Conservation (phyloP, 2,329 filamentous ascomycete genomes). For the Aspergillus sojae region DNA sequence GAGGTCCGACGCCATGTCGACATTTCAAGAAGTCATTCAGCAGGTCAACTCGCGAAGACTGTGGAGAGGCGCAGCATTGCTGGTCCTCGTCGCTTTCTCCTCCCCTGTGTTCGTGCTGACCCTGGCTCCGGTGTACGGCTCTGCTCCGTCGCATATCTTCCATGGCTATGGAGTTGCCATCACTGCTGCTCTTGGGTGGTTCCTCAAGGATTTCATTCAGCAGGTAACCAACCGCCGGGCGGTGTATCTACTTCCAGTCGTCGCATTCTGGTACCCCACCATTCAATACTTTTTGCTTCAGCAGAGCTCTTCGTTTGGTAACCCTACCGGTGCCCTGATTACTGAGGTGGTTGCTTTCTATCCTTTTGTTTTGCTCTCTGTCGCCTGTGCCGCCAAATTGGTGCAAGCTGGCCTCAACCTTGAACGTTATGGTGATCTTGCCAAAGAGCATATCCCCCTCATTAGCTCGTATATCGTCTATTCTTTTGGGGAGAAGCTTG, state of each 20-base stretch:
- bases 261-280: conserved; percentile 74
- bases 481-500: conserved; percentile 49
- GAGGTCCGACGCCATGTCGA: conserved; percentile 26
- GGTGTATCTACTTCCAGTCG: conserved; percentile 64
- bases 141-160: conserved; percentile 73
- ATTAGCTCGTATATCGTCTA: conserved; percentile 69
- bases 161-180: conserved; percentile 69
- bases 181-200: conserved; percentile 72
- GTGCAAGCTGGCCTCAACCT: conserved; percentile 63
- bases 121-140: conserved; percentile 85
- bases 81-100: conserved; percentile 43
- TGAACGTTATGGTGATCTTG: conserved; percentile 56
- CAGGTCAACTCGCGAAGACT: conserved; percentile 30
- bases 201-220: conserved; percentile 60
- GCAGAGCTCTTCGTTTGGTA: conserved; percentile 67
- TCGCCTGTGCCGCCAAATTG: conserved; percentile 64
- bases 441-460: conserved; percentile 67
- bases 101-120: conserved; percentile 61
- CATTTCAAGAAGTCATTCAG: conserved; percentile 27
- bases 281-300: conserved; percentile 72
- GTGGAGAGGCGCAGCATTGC: conserved; percentile 33
- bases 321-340: conserved; percentile 71
- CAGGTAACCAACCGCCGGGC: conserved; percentile 53
- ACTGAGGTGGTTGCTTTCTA: conserved; percentile 75
- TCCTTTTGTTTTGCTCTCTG: conserved; percentile 66